Conservation (phyloP, 1,284 basidiomycete species). For the Coriolopsis trogii region DNA sequence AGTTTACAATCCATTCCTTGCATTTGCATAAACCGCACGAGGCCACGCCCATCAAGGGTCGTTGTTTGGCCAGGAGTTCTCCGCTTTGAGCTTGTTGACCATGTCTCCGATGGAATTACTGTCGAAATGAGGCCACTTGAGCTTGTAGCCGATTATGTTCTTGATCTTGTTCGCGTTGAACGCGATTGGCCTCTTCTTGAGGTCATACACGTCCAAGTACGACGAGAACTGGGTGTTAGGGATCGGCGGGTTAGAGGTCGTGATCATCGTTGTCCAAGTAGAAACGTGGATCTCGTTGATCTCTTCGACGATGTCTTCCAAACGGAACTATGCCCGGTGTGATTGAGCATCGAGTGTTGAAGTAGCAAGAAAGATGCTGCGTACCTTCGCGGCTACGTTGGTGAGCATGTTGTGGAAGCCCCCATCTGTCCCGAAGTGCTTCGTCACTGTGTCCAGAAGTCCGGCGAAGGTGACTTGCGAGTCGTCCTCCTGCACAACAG, state of each 20-base stretch:
- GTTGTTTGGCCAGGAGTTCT: conserved; percentile 70
- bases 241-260: conserved; percentile 73
- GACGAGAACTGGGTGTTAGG: conserved; percentile 77
- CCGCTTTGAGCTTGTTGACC: conserved; percentile 78
- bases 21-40: neutral
- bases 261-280: conserved; percentile 86
- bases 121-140: conserved; percentile 65
- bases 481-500: conserved; percentile 69
- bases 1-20: conserved; percentile 23
- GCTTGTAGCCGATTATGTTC: conserved; percentile 69
- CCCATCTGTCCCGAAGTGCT: conserved; percentile 82
- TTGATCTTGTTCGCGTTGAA: conserved; percentile 76
- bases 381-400: conserved; percentile 69
- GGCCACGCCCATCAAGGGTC: conserved; percentile 21
- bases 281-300: conserved; percentile 88
- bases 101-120: conserved; percentile 71
- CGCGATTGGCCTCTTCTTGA: conserved; percentile 67
- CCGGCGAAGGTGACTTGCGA: conserved; percentile 76
- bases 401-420: conserved; percentile 83
- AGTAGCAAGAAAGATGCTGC: conserved; percentile 8
- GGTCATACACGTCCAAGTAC: conserved; percentile 78
- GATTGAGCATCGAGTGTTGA: neutral
- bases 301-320: conserved; percentile 79
- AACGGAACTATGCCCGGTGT: conserved; percentile 43
- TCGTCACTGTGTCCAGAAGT: conserved; percentile 72